Evolutionary conservation across 805 yeast genomes (phyloP), one percentile per base, ranked within the genome.

Genomic region (Pichia gijzeniarum): DNA sequence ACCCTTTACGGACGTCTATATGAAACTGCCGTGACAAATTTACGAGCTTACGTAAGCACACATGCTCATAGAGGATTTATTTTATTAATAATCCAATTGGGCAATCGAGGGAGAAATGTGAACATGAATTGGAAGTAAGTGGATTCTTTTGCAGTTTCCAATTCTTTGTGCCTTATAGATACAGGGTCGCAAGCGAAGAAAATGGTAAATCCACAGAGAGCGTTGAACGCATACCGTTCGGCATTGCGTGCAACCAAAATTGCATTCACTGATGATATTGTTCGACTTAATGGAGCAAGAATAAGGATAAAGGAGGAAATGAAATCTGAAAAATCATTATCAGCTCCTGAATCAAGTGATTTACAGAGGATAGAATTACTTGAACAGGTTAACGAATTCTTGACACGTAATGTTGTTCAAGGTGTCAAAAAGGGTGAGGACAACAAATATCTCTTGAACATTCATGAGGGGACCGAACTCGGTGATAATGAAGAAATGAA

Each of bases 401-500:
- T 91, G 47, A 70, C 75, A 40, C 70, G 73, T 48, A 91, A 91
- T 62, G 71, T 91, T n/a, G 97, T 91, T 3, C 99, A 91, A 65
- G 98, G 95, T 7, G 69, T 65, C 49, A 73, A 66, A 54, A 62
- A 68, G 43, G 48, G 38, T 18, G 60, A 57, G 2, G 68, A 67
- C 14, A 73, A 70, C 2, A 73, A 67, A 40, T 77, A 71, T 57
- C 63, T 66, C 41, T 70, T 91, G 56, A 82, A 82, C 53, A 80
- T 91, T 53, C 96, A 88, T 59, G 65, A 77, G 40, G 78, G 83
- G 40, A 85, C 95, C 0, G 98, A 91, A 64, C 69, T 91, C 43
- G 98, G 97, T 17, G 96, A 89, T 59, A 91, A 91, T 61, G 95
- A 89, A 31, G 73, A 79, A 38, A 74, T 86, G 53, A 85, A 82